Evolutionary conservation across 23 red algal genomes (phyloP).

Genomic region (Gracilaria gracilis): DNA sequence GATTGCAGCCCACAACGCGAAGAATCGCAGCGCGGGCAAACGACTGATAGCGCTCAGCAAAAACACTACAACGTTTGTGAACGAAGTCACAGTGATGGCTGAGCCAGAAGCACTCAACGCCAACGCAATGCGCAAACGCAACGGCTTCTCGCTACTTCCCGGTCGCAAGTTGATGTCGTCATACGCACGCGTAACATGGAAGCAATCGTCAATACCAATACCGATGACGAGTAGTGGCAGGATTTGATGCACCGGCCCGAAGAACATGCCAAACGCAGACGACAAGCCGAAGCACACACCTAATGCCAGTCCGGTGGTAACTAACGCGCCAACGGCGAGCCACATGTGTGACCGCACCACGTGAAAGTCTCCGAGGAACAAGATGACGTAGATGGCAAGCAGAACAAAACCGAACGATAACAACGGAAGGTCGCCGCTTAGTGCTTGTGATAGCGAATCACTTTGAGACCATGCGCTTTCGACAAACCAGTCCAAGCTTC

Average conservation of each 20-base stretch:
- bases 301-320: conserved; percentile 65
- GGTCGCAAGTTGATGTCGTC: conserved; percentile 43
- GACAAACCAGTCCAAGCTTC: conserved; percentile 44
- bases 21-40: conserved; percentile 79
- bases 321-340: conserved; percentile 45
- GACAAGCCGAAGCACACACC: conserved; percentile 75
- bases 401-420: conserved; percentile 66
- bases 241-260: conserved; percentile 80
- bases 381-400: conserved; percentile 71
- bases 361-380: conserved; percentile 81
- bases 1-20: conserved; percentile 74
- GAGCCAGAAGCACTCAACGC: conserved; percentile 66
- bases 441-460: conserved; percentile 57
- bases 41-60: conserved; percentile 58
- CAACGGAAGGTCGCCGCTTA: conserved; percentile 66
- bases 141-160: background rate
- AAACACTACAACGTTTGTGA: conserved; percentile 79
- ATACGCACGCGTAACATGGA: conserved; percentile 63
- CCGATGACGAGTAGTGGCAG: conserved; percentile 80
- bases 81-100: conserved; percentile 71
- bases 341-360: conserved; percentile 73
- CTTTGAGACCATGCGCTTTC: conserved; percentile 23
- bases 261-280: conserved; percentile 70
- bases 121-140: conserved; percentile 48
- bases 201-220: conserved; percentile 81